These are phyloP conservation scores for Halenospora varia DNA, from an alignment of 495 filamentous ascomycete genomes.

Conservation along the genomic window DNA sequence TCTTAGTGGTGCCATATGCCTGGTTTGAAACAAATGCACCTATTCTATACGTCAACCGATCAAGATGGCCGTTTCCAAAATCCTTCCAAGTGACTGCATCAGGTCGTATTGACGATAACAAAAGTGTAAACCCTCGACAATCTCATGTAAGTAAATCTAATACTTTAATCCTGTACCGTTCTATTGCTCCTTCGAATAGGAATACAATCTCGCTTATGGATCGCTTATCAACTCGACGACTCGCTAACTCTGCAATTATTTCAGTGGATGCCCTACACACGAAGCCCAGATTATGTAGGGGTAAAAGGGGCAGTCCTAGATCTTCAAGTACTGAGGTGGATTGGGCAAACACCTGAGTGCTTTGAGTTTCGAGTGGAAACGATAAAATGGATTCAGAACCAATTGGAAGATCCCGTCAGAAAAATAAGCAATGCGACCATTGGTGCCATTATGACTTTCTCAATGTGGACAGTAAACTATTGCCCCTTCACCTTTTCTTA, in stretches of 20 bases:
- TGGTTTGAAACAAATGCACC: neutral
- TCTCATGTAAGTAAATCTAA: too few relatives aligned
- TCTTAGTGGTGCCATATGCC: neutral
- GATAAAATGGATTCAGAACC: neutral
- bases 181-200: too few relatives aligned
- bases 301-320: neutral
- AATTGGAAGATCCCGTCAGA: neutral
- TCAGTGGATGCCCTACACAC: neutral
- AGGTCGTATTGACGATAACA: neutral
- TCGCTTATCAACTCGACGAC: too few relatives aligned
- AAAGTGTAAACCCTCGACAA: neutral
- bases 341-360: neutral
- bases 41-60: neutral
- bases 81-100: neutral
- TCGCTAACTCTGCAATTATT: too few relatives aligned
- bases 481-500: neutral
- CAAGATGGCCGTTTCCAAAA: neutral
- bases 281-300: neutral
- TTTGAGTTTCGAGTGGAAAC: neutral
- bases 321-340: neutral
- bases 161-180: too few relatives aligned
- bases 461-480: neutral
- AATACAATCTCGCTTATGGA: too few relatives aligned
- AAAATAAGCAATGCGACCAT: neutral
- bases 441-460: neutral